Evolutionary conservation across 306 rosid genomes (phyloP).

Genomic region (Pterocarpus santalinus): DNA sequence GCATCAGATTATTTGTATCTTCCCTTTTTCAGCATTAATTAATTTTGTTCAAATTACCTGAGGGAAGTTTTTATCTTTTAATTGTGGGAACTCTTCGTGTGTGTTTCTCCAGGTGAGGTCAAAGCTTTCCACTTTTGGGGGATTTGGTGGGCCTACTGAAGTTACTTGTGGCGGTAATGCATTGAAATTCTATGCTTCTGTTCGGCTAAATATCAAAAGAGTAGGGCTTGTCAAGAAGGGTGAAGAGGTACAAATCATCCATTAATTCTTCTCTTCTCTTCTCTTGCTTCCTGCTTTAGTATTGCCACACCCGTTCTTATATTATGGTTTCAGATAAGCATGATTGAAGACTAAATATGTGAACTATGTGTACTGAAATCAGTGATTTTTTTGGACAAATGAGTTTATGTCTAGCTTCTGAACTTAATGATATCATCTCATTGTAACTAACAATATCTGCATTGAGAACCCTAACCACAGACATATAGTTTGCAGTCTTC

Average conservation of each 20-base stretch:
- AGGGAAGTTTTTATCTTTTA: conserved; percentile 23
- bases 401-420: conserved; percentile 22
- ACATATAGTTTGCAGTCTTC: conserved; percentile 7
- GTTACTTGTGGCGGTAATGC: conserved; percentile 98
- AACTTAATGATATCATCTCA: background rate
- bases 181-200: conserved; percentile 89
- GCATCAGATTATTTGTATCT: conserved; percentile 8
- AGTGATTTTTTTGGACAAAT: background rate
- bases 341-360: background rate
- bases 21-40: background rate
- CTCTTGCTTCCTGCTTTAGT: conserved; percentile 7
- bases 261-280: conserved; percentile 6
- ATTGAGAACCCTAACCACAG: background rate
- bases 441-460: background rate
- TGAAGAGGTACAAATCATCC: conserved; percentile 75
- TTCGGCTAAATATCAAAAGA: conserved; percentile 80
- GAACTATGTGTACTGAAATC: background rate
- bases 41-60: conserved; percentile 26
- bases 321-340: conserved; percentile 1
- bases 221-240: conserved; percentile 79
- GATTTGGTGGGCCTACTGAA: conserved; percentile 90
- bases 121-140: conserved; percentile 88
- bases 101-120: conserved; percentile 71
- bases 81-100: conserved; percentile 38
- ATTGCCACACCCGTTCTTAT: conserved; percentile 11